A percentile compares a stretch with the other conserved stretches of the same genome.
Conservation (phyloP, 2,329 filamentous ascomycete species). For the Phyllosticta paracitricarpa region DNA sequence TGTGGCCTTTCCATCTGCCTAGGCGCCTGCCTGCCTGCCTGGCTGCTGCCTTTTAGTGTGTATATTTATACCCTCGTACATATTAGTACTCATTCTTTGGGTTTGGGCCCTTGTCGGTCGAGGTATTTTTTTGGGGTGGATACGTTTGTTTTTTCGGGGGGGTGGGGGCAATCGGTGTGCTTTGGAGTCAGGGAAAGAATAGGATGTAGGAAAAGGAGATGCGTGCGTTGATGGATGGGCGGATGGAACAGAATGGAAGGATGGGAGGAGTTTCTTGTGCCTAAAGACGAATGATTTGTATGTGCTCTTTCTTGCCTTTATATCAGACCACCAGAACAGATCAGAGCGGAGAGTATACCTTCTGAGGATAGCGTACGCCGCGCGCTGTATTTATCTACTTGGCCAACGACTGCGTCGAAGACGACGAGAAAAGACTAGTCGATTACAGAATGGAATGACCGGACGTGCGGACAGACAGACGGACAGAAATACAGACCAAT, state of each 20-base stretch:
- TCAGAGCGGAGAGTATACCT: neutral
- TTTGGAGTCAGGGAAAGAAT: neutral
- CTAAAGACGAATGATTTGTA: neutral
- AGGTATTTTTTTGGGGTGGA: neutral
- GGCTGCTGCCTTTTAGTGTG: neutral
- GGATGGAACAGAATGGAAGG: no score
- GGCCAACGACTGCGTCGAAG: no score
- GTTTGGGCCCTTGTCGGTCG: neutral
- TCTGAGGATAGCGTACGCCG: neutral
- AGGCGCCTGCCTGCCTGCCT: no score
- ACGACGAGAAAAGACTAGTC: no score
- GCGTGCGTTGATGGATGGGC: neutral
- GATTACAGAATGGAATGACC: no score
- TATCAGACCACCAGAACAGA: neutral
- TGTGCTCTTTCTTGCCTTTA: neutral
- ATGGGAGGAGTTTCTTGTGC: neutral
- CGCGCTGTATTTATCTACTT: neutral
- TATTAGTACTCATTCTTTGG: neutral
- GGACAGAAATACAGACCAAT: no score
- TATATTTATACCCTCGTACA: constrained; percentile 4
- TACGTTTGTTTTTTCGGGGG: no score
- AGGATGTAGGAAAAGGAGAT: neutral
- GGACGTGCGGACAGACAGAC: no score
- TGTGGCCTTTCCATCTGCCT: neutral
- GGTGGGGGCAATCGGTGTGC: no score